These are phyloP conservation scores for Colletotrichum coccodes DNA, from an alignment of 2,329 filamentous ascomycete species.

Conservation along the genomic window DNA sequence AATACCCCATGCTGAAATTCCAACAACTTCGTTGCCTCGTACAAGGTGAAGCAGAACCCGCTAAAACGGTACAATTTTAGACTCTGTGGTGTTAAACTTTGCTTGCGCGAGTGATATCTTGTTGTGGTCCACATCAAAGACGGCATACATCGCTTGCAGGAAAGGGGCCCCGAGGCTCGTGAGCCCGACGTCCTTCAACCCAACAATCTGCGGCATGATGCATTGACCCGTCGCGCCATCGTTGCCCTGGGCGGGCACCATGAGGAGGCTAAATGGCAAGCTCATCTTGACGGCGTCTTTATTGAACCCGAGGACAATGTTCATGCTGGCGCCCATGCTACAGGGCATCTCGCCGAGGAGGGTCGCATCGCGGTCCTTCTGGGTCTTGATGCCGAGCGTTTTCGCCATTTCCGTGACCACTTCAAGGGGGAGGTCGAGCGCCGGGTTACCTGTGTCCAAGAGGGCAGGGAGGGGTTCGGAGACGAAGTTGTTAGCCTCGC, in stretches of 20 bases:
- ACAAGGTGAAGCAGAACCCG: neutral
- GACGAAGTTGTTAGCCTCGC: no score
- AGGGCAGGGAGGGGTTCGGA: neutral
- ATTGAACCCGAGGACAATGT: constrained; percentile 7
- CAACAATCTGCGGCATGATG: neutral
- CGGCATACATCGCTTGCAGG: constrained; percentile 14
- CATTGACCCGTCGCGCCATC: neutral
- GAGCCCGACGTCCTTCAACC: neutral
- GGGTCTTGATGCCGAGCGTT: neutral
- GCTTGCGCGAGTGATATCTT: constrained; percentile 18
- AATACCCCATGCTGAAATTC: no score
- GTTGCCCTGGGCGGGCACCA: neutral
- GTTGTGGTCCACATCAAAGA: constrained; percentile 14
- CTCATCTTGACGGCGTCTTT: constrained; percentile 8
- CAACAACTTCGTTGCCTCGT: no score
- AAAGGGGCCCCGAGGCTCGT: neutral
- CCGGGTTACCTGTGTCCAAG: constrained; percentile 2
- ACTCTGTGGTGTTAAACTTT: constrained; percentile 12
- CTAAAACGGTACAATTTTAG: neutral
- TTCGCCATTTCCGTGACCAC: neutral
- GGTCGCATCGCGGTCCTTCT: neutral
- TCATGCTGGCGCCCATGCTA: neutral
- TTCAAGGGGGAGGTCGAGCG: neutral
- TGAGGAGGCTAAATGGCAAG: neutral
- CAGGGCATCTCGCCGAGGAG: neutral